Conservation (phyloP, 768 basidiomycete species). For the Tubosaeta brunneosetosa region DNA sequence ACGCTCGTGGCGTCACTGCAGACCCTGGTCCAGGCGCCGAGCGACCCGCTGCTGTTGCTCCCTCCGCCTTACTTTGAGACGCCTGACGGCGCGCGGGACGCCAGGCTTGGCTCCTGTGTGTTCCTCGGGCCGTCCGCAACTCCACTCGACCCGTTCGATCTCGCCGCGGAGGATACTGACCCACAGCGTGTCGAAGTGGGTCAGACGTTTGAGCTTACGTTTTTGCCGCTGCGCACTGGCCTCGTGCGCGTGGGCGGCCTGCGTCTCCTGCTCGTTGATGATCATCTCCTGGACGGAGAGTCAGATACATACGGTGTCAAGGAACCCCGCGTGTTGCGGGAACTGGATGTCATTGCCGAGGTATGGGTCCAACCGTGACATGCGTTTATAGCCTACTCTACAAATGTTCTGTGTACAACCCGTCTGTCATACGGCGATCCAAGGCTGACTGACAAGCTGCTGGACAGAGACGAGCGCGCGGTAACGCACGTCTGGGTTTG, state of each 20-base stretch:
- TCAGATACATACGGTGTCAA: slow-evolving; percentile 18
- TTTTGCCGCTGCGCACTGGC: slow-evolving; percentile 53
- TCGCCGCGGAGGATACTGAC: slow-evolving; percentile 17
- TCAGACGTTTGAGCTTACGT: slow-evolving; percentile 62
- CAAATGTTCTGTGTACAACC: background rate
- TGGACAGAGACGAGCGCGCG: slow-evolving; percentile 88
- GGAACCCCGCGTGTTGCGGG: slow-evolving; percentile 52
- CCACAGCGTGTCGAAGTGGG: slow-evolving; percentile 34
- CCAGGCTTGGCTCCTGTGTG: slow-evolving; percentile 31
- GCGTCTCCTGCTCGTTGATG: slow-evolving; percentile 61
- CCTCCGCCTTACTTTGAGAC: slow-evolving; percentile 48
- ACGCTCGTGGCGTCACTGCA: slow-evolving; percentile 14
- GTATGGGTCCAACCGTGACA: slow-evolving; percentile 52
- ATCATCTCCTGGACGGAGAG: slow-evolving; percentile 40
- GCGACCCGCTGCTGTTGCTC: slow-evolving; percentile 22
- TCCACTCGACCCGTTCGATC: slow-evolving; percentile 41
- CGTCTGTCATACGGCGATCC: slow-evolving; percentile 44
- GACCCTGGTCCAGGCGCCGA: background rate
- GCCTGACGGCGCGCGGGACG: slow-evolving; percentile 32
- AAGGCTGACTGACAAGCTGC: slow-evolving; percentile 86
- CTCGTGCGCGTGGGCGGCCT: slow-evolving; percentile 66
- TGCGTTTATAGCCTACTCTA: slow-evolving; percentile 9
- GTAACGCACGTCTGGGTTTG: slow-evolving; percentile 86
- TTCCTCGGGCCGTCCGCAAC: slow-evolving; percentile 51
- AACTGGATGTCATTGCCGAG: slow-evolving; percentile 70